These are phyloP conservation scores for Pichia sp. DNA, from an alignment of 1,139 yeast genomes.

Conservation along the genomic window DNA sequence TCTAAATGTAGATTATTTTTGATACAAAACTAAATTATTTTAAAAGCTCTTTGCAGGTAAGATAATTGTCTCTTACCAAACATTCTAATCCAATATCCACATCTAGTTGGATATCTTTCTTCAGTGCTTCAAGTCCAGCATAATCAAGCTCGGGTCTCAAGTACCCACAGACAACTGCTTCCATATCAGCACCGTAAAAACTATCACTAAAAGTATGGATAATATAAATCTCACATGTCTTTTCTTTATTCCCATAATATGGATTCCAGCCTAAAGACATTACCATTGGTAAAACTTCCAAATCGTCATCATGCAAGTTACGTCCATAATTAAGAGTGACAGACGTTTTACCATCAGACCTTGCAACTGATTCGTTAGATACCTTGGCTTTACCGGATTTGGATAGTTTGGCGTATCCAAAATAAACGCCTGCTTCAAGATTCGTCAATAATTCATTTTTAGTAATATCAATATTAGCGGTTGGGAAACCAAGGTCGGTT, in stretches of 20 bases:
- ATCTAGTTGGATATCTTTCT: slow-evolving; percentile 77
- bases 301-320: slow-evolving; percentile 38
- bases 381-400: slow-evolving; percentile 3
- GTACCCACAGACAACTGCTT: slow-evolving; percentile 72
- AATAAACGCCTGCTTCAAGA: slow-evolving; percentile 81
- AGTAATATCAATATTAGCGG: slow-evolving; percentile 79
- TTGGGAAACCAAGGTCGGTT: slow-evolving; percentile 87
- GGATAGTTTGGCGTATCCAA: slow-evolving; percentile 60
- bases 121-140: slow-evolving; percentile 78
- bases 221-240: slow-evolving; percentile 83
- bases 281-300: slow-evolving; percentile 66
- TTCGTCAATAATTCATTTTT: slow-evolving; percentile 36
- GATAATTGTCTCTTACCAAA: slow-evolving; percentile 23
- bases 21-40: neutral
- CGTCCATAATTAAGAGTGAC: slow-evolving; percentile 60
- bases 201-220: slow-evolving; percentile 58
- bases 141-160: slow-evolving; percentile 88
- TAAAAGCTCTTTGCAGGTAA: slow-evolving; percentile 17
- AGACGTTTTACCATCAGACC: slow-evolving; percentile 39
- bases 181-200: slow-evolving; percentile 79
- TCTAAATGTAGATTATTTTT: neutral
- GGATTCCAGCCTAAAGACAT: slow-evolving; percentile 98
- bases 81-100: slow-evolving; percentile 50
- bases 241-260: slow-evolving; percentile 68
- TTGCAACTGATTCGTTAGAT: slow-evolving; percentile 16